Evolutionary conservation across 2,329 filamentous ascomycete species (phyloP).

Genomic region (Zalaria obscura): DNA sequence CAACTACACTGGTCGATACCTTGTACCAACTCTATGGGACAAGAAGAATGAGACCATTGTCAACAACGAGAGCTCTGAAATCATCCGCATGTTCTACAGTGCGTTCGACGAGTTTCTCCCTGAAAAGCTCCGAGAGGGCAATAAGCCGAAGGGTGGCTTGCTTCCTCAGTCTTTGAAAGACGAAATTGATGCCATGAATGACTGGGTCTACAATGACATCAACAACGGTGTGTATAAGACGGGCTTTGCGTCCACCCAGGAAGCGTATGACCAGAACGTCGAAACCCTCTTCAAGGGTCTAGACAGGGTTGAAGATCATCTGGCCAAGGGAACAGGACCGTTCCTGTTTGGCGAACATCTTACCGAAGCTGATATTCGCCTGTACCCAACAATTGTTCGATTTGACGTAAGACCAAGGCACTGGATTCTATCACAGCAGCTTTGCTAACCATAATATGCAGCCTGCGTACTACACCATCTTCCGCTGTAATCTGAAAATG

Average conservation of each 20-base stretch:
- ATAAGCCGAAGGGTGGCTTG: constrained; percentile 42
- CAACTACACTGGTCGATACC: constrained; percentile 59
- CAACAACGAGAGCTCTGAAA: constrained; percentile 85
- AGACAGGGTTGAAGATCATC: constrained; percentile 60
- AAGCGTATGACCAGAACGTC: constrained; percentile 68
- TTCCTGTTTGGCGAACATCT: constrained; percentile 63
- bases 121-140: constrained; percentile 39
- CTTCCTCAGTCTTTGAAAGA: constrained; percentile 50
- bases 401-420: constrained; percentile 38
- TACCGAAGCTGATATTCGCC: constrained; percentile 70
- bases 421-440: constrained; percentile 9
- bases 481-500: constrained; percentile 56
- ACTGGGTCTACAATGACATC: constrained; percentile 59
- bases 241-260: constrained; percentile 73
- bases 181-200: constrained; percentile 63
- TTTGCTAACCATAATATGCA: too few species aligned
- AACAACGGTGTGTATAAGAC: constrained; percentile 42
- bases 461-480: constrained; percentile 69
- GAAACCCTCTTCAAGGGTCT: constrained; percentile 59
- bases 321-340: constrained; percentile 38
- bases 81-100: constrained; percentile 76
- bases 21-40: constrained; percentile 75
- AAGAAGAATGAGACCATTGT: constrained; percentile 64
- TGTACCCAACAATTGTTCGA: constrained; percentile 54
- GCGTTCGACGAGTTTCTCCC: constrained; percentile 55